These are phyloP conservation scores for Sporothrix sp. DNA, from an alignment of 2,329 filamentous ascomycete genomes.

Conservation along the genomic window DNA sequence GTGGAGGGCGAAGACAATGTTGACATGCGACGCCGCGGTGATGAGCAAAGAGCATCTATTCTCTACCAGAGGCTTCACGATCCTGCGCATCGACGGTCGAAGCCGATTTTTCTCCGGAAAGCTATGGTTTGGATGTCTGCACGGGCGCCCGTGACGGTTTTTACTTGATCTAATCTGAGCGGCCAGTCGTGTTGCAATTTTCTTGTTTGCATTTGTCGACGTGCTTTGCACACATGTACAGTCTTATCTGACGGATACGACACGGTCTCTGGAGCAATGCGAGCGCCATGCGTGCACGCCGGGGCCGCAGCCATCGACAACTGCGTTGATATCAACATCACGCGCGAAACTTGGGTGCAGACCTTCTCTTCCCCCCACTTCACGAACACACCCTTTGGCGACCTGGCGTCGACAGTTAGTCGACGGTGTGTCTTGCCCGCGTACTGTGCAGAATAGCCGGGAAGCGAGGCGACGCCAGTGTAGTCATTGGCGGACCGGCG, in stretches of 20 bases:
- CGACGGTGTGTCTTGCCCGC: conserved; percentile 65
- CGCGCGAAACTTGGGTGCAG: conserved; percentile 58
- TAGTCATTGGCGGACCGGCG: conserved; percentile 65
- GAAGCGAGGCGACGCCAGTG: conserved; percentile 55
- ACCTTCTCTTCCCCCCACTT: conserved; percentile 70
- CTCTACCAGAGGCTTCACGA: conserved; percentile 31
- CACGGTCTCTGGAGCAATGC: no score
- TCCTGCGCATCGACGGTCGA: conserved; percentile 26
- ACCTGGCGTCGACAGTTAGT: no score
- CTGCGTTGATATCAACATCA: conserved; percentile 30
- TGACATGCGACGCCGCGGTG: conserved; percentile 15
- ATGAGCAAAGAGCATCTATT: conserved; percentile 36
- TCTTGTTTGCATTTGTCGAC: conserved; percentile 16
- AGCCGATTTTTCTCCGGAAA: conserved; percentile 33
- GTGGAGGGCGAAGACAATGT: no score
- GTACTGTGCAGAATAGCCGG: conserved; percentile 63
- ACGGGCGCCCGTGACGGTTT: conserved; percentile 37
- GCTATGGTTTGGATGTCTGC: conserved; percentile 41
- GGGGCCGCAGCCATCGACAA: conserved; percentile 25
- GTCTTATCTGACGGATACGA: no score
- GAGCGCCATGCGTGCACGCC: conserved; percentile 64
- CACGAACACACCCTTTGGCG: conserved; percentile 57
- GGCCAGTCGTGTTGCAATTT: conserved; percentile 20
- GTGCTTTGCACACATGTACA: no score
- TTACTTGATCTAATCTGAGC: conserved; percentile 57